Evolutionary conservation across 2,329 filamentous ascomycete genomes (phyloP), one percentile per base, ranked within the genome.

Genomic region (Pseudonectria buxi): DNA sequence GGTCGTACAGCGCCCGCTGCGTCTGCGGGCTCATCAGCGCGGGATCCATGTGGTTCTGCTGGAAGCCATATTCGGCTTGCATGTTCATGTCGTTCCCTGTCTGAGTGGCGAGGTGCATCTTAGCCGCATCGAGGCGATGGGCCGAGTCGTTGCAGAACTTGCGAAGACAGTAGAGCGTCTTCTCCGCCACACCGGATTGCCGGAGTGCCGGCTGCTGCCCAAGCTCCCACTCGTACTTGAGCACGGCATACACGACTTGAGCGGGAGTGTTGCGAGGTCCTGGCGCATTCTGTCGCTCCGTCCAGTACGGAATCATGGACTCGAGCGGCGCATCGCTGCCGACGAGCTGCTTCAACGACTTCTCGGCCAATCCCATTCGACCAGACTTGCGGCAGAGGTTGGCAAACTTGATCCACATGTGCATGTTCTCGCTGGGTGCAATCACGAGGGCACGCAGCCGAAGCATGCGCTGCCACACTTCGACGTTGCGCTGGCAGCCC

Each of bases 391-490:
- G 85, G 62, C 94, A 99, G 6, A 98, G 77, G 53, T 96, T 98
- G 53, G 92, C 86, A 58, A 95, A 98, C 59, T 98, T 99, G 69
- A 98, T 96, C 81, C 89, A 95, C 88, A 98, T 98, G 53, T 94
- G 86, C 71, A 94, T 87, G 54, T 95, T 95, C 58, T 99, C 89
- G 24, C 78, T 78, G 0, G 94, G 90, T 1, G 82, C 82, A 42
- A 96, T 90, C 40, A 99, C 92, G 33, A 99, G 72, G 14, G 88
- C 86, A 41, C 92, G 81, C 24, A 98, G 81, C 56, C 95, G 92
- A 36, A 99, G 78, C 87, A 96, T 96, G 41, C 92, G 80, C 58
- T 95, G 89, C 92, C 92, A 99, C 3, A 96, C 87, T 55, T 99
- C 92, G 14, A 95, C 89, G 51, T 96, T 95, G 38, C 92, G 83